These are phyloP conservation scores for Neoboletus subvelutipes DNA, from an alignment of 768 basidiomycete species.

Conservation along the genomic window DNA sequence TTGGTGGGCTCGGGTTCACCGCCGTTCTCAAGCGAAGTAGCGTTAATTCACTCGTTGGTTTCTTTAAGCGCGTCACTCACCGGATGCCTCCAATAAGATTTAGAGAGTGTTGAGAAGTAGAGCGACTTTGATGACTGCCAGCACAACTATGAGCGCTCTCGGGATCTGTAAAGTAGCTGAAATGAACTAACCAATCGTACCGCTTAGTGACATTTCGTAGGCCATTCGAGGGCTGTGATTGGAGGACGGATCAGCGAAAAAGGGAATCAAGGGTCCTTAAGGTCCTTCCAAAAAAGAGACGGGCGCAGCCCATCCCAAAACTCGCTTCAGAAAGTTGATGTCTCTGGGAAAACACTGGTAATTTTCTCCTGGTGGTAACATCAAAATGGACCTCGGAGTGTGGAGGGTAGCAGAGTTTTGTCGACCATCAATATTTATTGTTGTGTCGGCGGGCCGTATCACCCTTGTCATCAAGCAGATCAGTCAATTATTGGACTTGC, in stretches of 20 bases:
- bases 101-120: not conserved
- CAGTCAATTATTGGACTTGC: no score
- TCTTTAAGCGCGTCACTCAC: not conserved
- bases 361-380: not conserved
- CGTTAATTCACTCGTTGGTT: no score
- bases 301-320: no score
- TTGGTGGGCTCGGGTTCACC: not conserved
- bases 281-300: no score
- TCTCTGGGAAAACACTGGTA: not conserved
- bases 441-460: no score
- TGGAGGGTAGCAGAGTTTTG: not conserved
- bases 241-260: no score
- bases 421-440: not conserved
- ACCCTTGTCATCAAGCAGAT: not conserved
- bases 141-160: not conserved
- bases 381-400: not conserved
- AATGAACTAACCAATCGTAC: no score
- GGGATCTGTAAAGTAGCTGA: no score
- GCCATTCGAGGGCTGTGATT: no score
- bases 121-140: not conserved
- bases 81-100: not conserved
- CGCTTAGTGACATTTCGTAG: no score
- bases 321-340: no score
- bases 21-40: not conserved
- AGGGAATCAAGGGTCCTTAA: no score